Evolutionary conservation across 78 protist species (phyloP), one percentile per base, ranked within the genome.

Genomic region (Monosiga brevicollis): DNA sequence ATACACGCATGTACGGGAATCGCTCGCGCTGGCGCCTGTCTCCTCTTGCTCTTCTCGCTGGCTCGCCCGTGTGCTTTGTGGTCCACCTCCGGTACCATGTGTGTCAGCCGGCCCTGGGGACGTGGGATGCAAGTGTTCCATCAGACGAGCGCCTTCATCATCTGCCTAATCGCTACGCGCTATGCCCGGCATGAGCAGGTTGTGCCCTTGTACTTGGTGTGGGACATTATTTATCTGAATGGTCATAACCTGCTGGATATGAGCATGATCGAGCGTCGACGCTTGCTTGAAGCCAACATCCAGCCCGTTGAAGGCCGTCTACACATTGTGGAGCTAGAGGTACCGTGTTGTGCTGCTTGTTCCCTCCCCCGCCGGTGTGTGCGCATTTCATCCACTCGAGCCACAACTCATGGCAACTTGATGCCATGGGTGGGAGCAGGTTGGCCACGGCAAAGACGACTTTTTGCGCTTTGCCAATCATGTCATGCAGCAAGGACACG

Each of bases 401-500:
- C 62, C 6, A 6, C 6, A 6, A 49, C 62, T 20, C 62, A 49
- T 15, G 62, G 29, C 29, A 6, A 49, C 62, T 49, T 49, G 29
- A 6, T 49, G 29, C 15, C 29, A 15, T 49, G 29, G 62, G 29
- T 20, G 29, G 6, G 62, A 20, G 6, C 62, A 49, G 62, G 15
- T 49, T 49, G 62, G 62, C 29, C 62, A 15, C 62, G 39, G 34
- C 29, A 6, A 6, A 23, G 39, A 75, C 32, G 91, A 89, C 36
- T 32, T 91, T 11, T 24, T 89, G 15, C 38, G 35, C 26, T 54
- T 54, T 11, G 55, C 92, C 10, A 91, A 91, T 34, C 42, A 2
- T 0, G 89, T 91, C 25, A 84, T 93, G 10, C 36, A 71, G 36
- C 11, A 3, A 2, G 22, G 62, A 32, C 22, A 84, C n/a, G 95